A percentile compares a stretch with the other conserved stretches of the same genome.
These are phyloP conservation scores for Ceratobasidium sp. DNA, from an alignment of 1,284 basidiomycete genomes.

Conservation along the genomic window DNA sequence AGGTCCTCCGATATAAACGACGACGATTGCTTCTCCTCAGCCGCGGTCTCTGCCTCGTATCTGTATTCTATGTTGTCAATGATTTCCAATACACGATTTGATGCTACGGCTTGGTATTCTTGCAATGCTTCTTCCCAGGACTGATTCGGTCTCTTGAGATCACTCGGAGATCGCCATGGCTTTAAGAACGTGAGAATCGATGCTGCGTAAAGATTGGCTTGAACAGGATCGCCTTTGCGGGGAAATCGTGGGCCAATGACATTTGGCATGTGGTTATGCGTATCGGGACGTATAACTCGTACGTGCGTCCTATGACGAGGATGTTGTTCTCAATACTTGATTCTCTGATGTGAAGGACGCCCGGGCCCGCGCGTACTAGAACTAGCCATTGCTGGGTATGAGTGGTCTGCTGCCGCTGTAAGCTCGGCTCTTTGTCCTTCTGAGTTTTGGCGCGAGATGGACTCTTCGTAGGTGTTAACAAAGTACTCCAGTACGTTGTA, in stretches of 20 bases:
- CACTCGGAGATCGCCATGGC: slow-evolving; percentile 8
- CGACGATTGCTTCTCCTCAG: background rate
- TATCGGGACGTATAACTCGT: background rate
- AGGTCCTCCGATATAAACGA: background rate
- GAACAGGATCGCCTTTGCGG: slow-evolving; percentile 9
- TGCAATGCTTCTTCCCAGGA: slow-evolving; percentile 27
- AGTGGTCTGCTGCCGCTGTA: background rate
- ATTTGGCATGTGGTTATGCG: slow-evolving; percentile 30
- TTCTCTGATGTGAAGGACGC: background rate
- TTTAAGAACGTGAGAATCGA: slow-evolving; percentile 21
- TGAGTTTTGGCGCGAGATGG: no score
- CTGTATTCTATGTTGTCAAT: slow-evolving; percentile 5
- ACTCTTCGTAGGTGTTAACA: slow-evolving; percentile 24
- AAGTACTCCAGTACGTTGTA: slow-evolving; percentile 26
- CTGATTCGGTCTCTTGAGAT: slow-evolving; percentile 8
- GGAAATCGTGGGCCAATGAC: slow-evolving; percentile 28
- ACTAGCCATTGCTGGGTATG: no score
- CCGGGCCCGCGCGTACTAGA: background rate
- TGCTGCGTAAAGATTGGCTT: slow-evolving; percentile 6
- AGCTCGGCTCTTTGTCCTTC: background rate
- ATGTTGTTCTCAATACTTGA: background rate
- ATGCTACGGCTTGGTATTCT: background rate
- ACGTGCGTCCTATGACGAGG: background rate
- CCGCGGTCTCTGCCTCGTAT: background rate
- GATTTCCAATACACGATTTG: background rate